These are phyloP conservation scores for Rhodamnia rubescens DNA, from an alignment of 345 rosid species.

Conservation along the genomic window DNA sequence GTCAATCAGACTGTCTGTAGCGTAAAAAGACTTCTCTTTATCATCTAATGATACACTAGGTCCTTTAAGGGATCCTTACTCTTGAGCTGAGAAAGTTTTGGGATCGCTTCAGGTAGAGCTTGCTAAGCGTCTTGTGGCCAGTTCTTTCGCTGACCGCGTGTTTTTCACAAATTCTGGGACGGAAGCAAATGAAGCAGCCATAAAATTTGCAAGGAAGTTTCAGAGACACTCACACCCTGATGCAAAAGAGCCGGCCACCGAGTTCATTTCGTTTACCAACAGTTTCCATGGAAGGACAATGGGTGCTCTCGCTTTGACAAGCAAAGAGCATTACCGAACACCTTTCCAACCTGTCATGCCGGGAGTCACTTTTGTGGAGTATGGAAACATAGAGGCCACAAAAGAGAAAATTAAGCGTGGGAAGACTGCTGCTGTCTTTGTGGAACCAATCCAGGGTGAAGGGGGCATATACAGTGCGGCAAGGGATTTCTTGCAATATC, in stretches of 20 bases:
- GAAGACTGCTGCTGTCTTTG: slow-evolving; percentile 79
- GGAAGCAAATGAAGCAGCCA: slow-evolving; percentile 96
- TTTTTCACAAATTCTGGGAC: slow-evolving; percentile 88
- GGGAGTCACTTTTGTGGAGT: slow-evolving; percentile 86
- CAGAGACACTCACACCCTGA: slow-evolving; percentile 55
- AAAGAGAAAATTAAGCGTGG: slow-evolving; percentile 35
- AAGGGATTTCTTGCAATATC: slow-evolving; percentile 53
- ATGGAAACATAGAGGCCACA: slow-evolving; percentile 62
- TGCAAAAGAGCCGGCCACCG: slow-evolving; percentile 38
- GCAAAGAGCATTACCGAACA: slow-evolving; percentile 72
- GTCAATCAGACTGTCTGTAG: not conserved
- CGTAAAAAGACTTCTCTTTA: not conserved
- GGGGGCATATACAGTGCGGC: slow-evolving; percentile 84
- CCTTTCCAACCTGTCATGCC: slow-evolving; percentile 99
- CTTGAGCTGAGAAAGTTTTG: not conserved
- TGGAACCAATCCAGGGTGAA: slow-evolving; percentile 96
- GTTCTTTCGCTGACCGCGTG: slow-evolving; percentile 74
- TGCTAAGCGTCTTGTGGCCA: slow-evolving; percentile 60
- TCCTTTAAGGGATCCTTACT: not conserved
- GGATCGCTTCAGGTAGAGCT: slow-evolving; percentile 52
- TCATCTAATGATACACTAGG: not conserved
- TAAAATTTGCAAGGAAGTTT: slow-evolving; percentile 82
- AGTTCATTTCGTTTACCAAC: slow-evolving; percentile 64
- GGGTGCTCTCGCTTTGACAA: slow-evolving; percentile 89
- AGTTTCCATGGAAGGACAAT: slow-evolving; percentile 95